Conservation (phyloP, 441 rosid genomes). For the Lagerstroemia fauriei region DNA sequence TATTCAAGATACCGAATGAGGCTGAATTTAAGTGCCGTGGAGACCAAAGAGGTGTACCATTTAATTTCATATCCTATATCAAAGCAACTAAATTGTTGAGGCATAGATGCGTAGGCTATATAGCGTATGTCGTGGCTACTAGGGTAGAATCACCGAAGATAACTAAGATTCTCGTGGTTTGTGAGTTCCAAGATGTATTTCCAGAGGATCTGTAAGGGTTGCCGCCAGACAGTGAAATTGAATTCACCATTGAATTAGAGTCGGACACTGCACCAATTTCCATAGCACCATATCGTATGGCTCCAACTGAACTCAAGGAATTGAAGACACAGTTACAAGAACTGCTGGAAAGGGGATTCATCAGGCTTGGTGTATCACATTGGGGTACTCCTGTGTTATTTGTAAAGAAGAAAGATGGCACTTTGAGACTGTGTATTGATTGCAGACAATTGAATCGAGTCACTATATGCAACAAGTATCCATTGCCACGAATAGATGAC, state of each 20-base stretch:
- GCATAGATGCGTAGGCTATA: background rate
- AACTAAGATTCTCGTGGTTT: background rate
- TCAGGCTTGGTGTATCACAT: background rate
- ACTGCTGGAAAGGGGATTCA: background rate
- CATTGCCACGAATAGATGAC: conserved; percentile 4
- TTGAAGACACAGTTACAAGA: background rate
- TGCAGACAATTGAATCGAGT: background rate
- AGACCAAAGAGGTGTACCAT: too few species aligned
- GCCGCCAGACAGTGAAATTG: background rate
- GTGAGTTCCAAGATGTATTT: background rate
- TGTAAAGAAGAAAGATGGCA: conserved; percentile 15
- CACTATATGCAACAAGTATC: background rate
- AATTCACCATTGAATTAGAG: background rate
- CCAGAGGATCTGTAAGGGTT: background rate
- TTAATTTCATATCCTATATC: background rate
- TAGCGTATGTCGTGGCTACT: background rate
- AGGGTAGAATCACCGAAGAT: background rate
- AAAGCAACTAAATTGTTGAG: background rate
- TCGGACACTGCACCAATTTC: background rate
- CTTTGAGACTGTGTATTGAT: conserved; percentile 1
- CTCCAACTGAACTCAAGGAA: background rate
- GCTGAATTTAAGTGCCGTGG: background rate
- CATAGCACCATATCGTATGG: background rate
- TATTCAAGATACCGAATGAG: background rate
- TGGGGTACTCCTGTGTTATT: conserved; percentile 13